phyloP scores from a whole-genome alignment of 306 rosid genomes.

The Castanea sativa region DNA sequence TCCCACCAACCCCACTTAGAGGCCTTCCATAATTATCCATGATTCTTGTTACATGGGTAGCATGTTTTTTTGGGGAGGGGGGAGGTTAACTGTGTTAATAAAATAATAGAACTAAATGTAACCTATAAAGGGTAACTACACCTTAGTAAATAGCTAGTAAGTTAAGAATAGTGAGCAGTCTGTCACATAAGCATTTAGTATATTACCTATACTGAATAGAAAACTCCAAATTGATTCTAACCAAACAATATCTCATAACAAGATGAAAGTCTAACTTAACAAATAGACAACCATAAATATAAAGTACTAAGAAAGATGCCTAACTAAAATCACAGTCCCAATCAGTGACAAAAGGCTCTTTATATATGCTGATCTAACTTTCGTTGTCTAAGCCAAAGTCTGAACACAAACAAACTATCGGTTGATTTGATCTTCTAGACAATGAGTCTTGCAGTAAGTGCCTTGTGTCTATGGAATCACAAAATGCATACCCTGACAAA shows the following conservation, averaged over 20 bases:
- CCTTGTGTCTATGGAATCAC: background rate
- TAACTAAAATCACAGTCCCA: constrained; percentile 32
- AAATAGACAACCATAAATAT: constrained; percentile 28
- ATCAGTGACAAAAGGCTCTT: constrained; percentile 31
- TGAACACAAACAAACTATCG: constrained; percentile 40
- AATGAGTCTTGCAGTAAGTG: constrained; percentile 45
- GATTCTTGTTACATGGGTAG: too few relatives aligned
- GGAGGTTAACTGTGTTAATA: too few relatives aligned
- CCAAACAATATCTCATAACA: constrained; percentile 31
- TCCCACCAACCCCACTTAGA: too few relatives aligned
- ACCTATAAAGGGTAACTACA: constrained; percentile 25
- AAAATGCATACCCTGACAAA: too few relatives aligned
- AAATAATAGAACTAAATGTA: constrained; percentile 29
- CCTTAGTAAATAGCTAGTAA: constrained; percentile 31
- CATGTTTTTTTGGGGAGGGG: background rate
- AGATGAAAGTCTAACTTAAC: constrained; percentile 33
- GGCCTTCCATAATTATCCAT: too few relatives aligned
- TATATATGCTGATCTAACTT: constrained; percentile 50
- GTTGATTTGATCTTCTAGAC: constrained; percentile 55
- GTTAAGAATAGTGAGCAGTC: constrained; percentile 16
- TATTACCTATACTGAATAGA: constrained; percentile 42
- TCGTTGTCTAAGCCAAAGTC: constrained; percentile 34
- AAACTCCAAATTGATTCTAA: constrained; percentile 31
- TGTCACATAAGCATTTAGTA: constrained; percentile 30
- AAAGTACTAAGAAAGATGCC: constrained; percentile 18